A percentile compares a stretch with the other conserved stretches of the same genome.
Conservation (phyloP, 1,139 yeast species). For the Kluyveromyces marxianus region DNA sequence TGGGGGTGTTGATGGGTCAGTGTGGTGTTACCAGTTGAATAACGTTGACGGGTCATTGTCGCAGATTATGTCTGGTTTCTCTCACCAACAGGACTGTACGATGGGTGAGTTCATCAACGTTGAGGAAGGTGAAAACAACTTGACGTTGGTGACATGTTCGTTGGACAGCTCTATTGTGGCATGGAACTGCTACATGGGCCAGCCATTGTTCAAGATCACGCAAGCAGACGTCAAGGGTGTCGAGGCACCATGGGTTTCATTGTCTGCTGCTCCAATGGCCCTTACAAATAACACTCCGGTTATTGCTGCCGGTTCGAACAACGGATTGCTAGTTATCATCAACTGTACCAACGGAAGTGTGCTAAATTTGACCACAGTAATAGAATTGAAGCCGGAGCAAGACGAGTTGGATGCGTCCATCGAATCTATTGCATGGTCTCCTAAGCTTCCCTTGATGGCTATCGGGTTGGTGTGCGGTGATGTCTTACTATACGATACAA, state of each 20-base stretch:
- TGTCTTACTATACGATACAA: constrained; percentile 69
- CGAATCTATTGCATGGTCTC: constrained; percentile 83
- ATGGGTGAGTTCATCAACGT: constrained; percentile 66
- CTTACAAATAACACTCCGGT: constrained; percentile 35
- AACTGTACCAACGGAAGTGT: constrained; percentile 68
- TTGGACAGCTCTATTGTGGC: constrained; percentile 81
- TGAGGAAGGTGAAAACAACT: constrained; percentile 50
- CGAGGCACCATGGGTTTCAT: constrained; percentile 82
- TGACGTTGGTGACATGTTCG: constrained; percentile 68
- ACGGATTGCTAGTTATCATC: constrained; percentile 72
- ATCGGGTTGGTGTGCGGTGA: constrained; percentile 88
- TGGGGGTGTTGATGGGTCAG: constrained; percentile 89
- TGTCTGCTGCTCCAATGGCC: constrained; percentile 44
- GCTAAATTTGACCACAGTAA: constrained; percentile 52
- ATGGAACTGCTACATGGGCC: constrained; percentile 85
- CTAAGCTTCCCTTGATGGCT: constrained; percentile 58
- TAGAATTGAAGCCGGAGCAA: constrained; percentile 54
- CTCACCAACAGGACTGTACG: constrained; percentile 73
- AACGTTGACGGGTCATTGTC: constrained; percentile 46
- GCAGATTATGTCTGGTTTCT: constrained; percentile 72
- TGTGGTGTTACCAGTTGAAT: constrained; percentile 83
- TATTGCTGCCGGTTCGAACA: constrained; percentile 69
- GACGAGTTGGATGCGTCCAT: constrained; percentile 70
- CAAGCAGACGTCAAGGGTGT: constrained; percentile 62
- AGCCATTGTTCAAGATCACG: constrained; percentile 53